Percentiles rank a stretch among this genome's conserved stretches.
Evolutionary conservation across 2,329 filamentous ascomycete species (phyloP).

Genomic region (Cryphonectria radicalis): DNA sequence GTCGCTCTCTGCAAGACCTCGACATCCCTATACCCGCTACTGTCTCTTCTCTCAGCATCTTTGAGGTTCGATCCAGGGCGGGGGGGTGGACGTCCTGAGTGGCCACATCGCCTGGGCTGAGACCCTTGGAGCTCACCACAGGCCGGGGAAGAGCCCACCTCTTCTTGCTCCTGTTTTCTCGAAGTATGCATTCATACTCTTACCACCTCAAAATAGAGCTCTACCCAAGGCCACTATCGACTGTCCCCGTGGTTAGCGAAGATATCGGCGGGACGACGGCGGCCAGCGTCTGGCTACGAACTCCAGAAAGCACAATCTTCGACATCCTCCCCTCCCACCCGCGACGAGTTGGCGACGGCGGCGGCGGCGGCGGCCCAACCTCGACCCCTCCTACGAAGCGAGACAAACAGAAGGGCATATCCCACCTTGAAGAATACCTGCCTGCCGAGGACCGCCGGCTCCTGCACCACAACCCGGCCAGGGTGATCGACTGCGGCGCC

Average conservation of each 20-base stretch:
- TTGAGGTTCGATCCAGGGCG: neutral
- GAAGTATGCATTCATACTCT: slow-evolving; percentile 62
- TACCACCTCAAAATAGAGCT: slow-evolving; percentile 72
- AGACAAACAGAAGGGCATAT: slow-evolving; percentile 28
- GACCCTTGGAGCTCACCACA: neutral
- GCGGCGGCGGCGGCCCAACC: neutral
- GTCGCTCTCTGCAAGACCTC: neutral
- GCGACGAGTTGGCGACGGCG: slow-evolving; percentile 30
- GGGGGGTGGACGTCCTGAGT: too few species aligned
- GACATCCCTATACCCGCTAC: neutral
- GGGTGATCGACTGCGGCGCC: slow-evolving; percentile 56
- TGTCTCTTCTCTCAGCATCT: neutral
- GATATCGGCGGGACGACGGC: slow-evolving; percentile 21
- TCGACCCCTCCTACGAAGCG: slow-evolving; percentile 21
- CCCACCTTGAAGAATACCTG: slow-evolving; percentile 26
- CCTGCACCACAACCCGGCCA: slow-evolving; percentile 28
- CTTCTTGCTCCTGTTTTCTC: neutral
- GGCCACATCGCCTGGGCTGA: neutral
- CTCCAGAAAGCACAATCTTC: slow-evolving; percentile 55
- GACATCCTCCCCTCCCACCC: slow-evolving; percentile 58
- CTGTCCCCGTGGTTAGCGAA: slow-evolving; percentile 26
- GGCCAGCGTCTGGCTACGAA: slow-evolving; percentile 55
- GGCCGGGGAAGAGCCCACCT: slow-evolving; percentile 6
- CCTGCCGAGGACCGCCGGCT: slow-evolving; percentile 29
- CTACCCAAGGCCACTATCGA: slow-evolving; percentile 50